These are phyloP conservation scores for Puccinia triticina DNA, from an alignment of 1,284 basidiomycete genomes.

Conservation along the genomic window DNA sequence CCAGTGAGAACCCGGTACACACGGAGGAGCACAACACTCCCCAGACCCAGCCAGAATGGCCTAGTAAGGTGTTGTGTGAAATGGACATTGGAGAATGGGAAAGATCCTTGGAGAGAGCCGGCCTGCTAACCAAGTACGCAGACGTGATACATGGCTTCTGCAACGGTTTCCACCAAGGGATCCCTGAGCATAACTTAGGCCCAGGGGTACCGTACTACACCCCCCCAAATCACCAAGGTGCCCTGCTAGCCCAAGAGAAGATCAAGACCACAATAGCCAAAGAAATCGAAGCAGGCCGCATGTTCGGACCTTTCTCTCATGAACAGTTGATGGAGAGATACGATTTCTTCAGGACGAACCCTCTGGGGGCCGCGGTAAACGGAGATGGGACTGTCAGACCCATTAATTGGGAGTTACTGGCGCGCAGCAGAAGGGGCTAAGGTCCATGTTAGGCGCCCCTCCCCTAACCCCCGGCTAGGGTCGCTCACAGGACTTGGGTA, in stretches of 20 bases:
- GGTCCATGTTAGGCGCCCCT: no score
- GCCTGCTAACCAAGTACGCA: not conserved
- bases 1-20: no score
- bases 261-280: not conserved
- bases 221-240: no score
- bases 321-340: not conserved
- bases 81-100: constrained; percentile 22
- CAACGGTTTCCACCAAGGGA: constrained; percentile 14
- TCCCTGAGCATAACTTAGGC: not conserved
- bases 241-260: not conserved
- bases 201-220: not conserved
- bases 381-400: no score
- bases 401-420: no score
- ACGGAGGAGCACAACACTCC: no score
- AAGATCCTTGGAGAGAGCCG: not conserved
- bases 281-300: not conserved
- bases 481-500: no score
- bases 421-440: no score
- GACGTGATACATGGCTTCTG: not conserved
- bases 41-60: not conserved
- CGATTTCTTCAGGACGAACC: not conserved
- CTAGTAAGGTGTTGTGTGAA: not conserved
- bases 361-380: no score
- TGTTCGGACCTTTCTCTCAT: not conserved
- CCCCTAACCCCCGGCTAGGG: no score